Conservation (phyloP, 768 basidiomycete species). For the Tubosaeta sp. region DNA sequence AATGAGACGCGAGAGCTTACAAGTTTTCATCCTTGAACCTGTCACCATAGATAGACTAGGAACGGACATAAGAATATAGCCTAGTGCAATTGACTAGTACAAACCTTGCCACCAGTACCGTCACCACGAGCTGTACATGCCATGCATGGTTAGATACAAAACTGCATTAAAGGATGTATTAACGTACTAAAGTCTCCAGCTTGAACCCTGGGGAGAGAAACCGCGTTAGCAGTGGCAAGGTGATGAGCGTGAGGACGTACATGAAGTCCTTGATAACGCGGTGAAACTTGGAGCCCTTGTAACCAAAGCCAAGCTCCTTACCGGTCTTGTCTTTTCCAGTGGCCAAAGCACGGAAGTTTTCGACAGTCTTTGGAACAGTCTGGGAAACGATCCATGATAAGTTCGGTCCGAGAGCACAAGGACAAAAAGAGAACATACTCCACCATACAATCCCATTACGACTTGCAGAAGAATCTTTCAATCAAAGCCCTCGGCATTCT, state of each 20-base stretch:
- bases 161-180: constrained; percentile 6
- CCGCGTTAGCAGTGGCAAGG: background rate
- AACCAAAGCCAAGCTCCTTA: constrained; percentile 75
- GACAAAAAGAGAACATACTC: constrained; percentile 43
- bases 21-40: constrained; percentile 96
- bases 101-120: constrained; percentile 86
- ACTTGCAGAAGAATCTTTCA: constrained; percentile 41
- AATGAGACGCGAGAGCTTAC: constrained; percentile 38
- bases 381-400: constrained; percentile 26
- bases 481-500: background rate
- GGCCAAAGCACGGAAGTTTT: constrained; percentile 94
- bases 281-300: constrained; percentile 96
- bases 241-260: constrained; percentile 35
- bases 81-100: constrained; percentile 3
- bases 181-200: constrained; percentile 95
- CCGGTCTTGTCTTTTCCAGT: constrained; percentile 72
- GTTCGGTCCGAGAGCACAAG: background rate
- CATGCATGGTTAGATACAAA: constrained; percentile 13
- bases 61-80: constrained; percentile 1
- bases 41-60: constrained; percentile 84
- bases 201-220: constrained; percentile 67
- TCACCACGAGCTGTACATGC: constrained; percentile 64
- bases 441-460: constrained; percentile 85
- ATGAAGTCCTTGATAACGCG: constrained; percentile 94
- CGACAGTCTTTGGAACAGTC: constrained; percentile 94